Percentiles rank a stretch among this genome's conserved stretches.
Conservation (phyloP, 345 rosid species). For the Odontarrhena argentea region DNA sequence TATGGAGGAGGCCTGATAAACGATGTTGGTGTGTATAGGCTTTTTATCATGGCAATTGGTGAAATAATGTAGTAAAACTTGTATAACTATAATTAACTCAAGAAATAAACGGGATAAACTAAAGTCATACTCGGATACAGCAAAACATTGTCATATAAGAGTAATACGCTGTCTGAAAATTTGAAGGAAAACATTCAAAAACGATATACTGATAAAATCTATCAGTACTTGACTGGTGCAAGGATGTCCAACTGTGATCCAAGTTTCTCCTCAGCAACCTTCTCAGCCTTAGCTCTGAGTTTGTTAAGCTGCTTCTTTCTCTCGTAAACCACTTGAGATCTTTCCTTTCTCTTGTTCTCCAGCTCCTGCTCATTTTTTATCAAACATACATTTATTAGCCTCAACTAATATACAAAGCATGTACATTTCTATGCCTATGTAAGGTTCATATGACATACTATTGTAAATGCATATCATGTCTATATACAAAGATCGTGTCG, state of each 20-base stretch:
- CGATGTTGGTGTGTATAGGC: background rate
- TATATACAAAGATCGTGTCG: background rate
- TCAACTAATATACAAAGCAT: background rate
- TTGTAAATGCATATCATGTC: background rate
- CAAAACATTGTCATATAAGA: conserved; percentile 2
- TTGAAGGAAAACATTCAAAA: conserved; percentile 10
- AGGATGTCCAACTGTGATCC: conserved; percentile 68
- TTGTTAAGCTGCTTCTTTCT: conserved; percentile 78
- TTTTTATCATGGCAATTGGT: background rate
- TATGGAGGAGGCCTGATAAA: background rate
- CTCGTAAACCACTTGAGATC: conserved; percentile 61
- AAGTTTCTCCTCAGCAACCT: conserved; percentile 74
- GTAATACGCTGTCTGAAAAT: conserved; percentile 7
- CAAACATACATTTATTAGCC: conserved; percentile 18
- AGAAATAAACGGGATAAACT: background rate
- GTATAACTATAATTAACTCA: background rate
- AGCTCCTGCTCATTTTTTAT: conserved; percentile 53
- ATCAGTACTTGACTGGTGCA: conserved; percentile 63
- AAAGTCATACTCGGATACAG: conserved; percentile 18
- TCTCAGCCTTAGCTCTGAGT: conserved; percentile 81
- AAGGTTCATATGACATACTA: background rate
- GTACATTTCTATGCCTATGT: background rate
- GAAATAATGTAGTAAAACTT: background rate
- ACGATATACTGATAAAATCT: background rate
- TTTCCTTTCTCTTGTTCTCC: conserved; percentile 86